Conservation (phyloP, 345 rosid species). For the Litchi chinensis region DNA sequence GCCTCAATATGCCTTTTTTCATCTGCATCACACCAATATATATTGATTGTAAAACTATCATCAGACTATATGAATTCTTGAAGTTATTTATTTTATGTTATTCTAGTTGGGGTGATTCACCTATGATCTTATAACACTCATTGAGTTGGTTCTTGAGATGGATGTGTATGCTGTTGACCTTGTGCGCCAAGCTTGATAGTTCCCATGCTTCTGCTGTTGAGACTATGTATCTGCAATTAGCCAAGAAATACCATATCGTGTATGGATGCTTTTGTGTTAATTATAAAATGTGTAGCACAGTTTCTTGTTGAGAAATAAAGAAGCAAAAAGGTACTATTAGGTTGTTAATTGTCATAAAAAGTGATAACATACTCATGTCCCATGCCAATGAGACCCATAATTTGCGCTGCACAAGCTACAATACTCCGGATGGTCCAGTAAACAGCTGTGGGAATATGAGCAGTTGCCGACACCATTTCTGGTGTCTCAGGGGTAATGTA, state of each 20-base stretch:
- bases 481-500: slow-evolving; percentile 39
- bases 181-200: slow-evolving; percentile 65
- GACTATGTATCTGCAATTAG: slow-evolving; percentile 32
- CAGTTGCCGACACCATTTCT: slow-evolving; percentile 30
- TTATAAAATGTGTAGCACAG: background rate
- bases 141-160: slow-evolving; percentile 44
- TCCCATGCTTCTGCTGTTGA: slow-evolving; percentile 71
- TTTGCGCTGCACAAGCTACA: slow-evolving; percentile 52
- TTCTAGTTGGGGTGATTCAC: slow-evolving; percentile 23
- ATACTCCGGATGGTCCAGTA: slow-evolving; percentile 58
- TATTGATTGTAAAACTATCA: background rate
- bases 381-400: slow-evolving; percentile 46
- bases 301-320: background rate
- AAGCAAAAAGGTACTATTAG: too few relatives aligned
- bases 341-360: background rate
- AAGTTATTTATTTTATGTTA: too few relatives aligned
- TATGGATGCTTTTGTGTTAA: background rate
- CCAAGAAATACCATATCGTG: background rate
- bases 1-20: slow-evolving; percentile 53
- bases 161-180: slow-evolving; percentile 45
- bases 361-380: slow-evolving; percentile 49
- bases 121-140: slow-evolving; percentile 43
- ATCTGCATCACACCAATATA: slow-evolving; percentile 35
- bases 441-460: slow-evolving; percentile 58
- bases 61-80: background rate